These are phyloP conservation scores for Nicotiana otophora DNA, from an alignment of 257 asterid genomes.

Conservation along the genomic window DNA sequence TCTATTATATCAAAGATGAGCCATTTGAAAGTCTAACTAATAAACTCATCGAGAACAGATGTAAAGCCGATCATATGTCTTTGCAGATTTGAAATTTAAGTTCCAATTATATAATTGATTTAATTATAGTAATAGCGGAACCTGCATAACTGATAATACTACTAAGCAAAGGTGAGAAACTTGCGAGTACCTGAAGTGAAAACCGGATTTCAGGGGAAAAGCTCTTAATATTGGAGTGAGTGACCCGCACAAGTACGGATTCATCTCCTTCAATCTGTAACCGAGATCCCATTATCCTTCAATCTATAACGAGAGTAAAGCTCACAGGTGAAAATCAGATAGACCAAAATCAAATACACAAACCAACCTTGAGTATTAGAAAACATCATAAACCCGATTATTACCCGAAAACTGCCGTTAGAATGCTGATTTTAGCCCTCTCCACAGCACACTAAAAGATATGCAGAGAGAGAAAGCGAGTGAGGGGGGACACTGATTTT, in stretches of 20 bases:
- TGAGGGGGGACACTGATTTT: too few species aligned
- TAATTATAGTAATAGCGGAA: background rate
- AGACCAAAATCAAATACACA: too few species aligned
- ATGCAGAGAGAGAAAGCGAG: too few species aligned
- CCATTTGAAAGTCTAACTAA: background rate
- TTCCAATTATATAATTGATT: background rate
- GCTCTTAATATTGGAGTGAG: slow-evolving; percentile 88
- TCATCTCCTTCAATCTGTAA: slow-evolving; percentile 71
- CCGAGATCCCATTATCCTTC: slow-evolving; percentile 44
- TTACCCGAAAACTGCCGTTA: too few species aligned
- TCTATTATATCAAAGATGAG: background rate
- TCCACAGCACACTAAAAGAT: too few species aligned
- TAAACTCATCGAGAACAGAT: background rate
- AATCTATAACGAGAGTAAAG: too few species aligned
- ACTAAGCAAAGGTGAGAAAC: background rate
- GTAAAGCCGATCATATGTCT: background rate
- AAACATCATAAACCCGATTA: too few species aligned
- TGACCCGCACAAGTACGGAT: slow-evolving; percentile 55
- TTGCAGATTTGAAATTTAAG: background rate
- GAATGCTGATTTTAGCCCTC: too few species aligned
- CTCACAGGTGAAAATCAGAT: too few species aligned
- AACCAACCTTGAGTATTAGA: too few species aligned
- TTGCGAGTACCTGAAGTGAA: slow-evolving; percentile 51
- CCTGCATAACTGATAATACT: background rate
- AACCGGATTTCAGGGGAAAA: slow-evolving; percentile 69